phyloP scores from a whole-genome alignment of 129 eudicot genomes.

The Rutidosis leptorrhynchoides region DNA sequence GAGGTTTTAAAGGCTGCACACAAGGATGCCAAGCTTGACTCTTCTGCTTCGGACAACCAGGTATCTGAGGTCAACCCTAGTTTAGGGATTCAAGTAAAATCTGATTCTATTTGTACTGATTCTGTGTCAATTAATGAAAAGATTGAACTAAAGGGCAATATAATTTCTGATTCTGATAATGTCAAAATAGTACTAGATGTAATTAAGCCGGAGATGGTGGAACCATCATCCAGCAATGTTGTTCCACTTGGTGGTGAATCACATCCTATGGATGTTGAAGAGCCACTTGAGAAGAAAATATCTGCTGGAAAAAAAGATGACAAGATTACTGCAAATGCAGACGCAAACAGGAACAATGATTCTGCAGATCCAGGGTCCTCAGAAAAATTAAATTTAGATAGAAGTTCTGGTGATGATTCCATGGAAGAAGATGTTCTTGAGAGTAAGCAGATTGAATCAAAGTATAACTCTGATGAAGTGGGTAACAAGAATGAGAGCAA shows the following conservation, averaged over 20 bases:
- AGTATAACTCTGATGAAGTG: conserved; percentile 34
- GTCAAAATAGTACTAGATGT: conserved; percentile 71
- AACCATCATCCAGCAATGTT: conserved; percentile 18
- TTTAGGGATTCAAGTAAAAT: conserved; percentile 56
- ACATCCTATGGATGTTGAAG: too few species aligned
- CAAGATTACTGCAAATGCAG: too few species aligned
- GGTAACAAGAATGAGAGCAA: conserved; percentile 40
- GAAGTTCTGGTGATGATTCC: conserved; percentile 72
- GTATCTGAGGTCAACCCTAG: conserved; percentile 86
- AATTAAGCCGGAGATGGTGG: conserved; percentile 58
- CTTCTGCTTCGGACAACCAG: too few species aligned
- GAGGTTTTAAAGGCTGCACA: too few species aligned
- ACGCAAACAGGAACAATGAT: conserved; percentile 49
- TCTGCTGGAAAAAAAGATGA: too few species aligned
- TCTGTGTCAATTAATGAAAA: conserved; percentile 63
- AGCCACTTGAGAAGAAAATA: too few species aligned
- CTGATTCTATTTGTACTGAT: conserved; percentile 80
- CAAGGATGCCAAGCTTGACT: too few species aligned
- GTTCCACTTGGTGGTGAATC: conserved; percentile 39
- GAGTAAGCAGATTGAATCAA: conserved; percentile 58
- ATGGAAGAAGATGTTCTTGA: conserved; percentile 64
- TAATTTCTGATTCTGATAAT: conserved; percentile 75
- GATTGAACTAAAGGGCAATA: conserved; percentile 66
- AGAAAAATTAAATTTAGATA: conserved; percentile 61
- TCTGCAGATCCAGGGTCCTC: conserved; percentile 52